These are phyloP conservation scores for Chrysanthemum makinoi DNA, from an alignment of 129 eudicot genomes.

Conservation along the genomic window DNA sequence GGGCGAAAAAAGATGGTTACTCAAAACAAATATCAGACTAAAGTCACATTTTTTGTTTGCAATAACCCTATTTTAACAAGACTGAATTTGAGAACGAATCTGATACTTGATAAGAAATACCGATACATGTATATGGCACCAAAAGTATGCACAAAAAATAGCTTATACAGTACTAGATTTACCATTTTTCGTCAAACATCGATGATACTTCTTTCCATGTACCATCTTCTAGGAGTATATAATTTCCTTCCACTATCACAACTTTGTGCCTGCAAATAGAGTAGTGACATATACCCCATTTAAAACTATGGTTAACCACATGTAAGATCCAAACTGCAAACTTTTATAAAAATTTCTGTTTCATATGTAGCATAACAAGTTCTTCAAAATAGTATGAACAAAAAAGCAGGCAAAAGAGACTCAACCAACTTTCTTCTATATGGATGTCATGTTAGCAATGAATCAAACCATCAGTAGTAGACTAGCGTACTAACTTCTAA, in stretches of 20 bases:
- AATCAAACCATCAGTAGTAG: too few relatives aligned
- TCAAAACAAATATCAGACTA: too few relatives aligned
- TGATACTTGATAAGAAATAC: neutral
- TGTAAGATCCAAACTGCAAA: neutral
- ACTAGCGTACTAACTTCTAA: too few relatives aligned
- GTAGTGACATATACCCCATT: neutral
- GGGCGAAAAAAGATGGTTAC: neutral
- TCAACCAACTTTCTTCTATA: too few relatives aligned
- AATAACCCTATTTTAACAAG: too few relatives aligned
- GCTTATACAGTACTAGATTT: conserved; percentile 17
- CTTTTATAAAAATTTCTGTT: neutral
- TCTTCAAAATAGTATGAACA: neutral
- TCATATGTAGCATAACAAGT: neutral
- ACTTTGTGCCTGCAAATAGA: conserved; percentile 80
- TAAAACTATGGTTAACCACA: conserved; percentile 5
- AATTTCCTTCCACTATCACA: conserved; percentile 93
- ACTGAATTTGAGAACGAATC: neutral
- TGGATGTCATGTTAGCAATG: too few relatives aligned
- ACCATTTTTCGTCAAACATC: conserved; percentile 87
- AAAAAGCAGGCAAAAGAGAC: neutral
- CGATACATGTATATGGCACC: neutral
- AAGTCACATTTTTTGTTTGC: too few relatives aligned
- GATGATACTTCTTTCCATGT: conserved; percentile 79
- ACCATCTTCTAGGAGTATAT: conserved; percentile 77
- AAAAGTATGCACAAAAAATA: neutral